Base-by-base conservation (phyloP, 768 basidiomycete species). In the Panaeolus cyanescens region DNA sequence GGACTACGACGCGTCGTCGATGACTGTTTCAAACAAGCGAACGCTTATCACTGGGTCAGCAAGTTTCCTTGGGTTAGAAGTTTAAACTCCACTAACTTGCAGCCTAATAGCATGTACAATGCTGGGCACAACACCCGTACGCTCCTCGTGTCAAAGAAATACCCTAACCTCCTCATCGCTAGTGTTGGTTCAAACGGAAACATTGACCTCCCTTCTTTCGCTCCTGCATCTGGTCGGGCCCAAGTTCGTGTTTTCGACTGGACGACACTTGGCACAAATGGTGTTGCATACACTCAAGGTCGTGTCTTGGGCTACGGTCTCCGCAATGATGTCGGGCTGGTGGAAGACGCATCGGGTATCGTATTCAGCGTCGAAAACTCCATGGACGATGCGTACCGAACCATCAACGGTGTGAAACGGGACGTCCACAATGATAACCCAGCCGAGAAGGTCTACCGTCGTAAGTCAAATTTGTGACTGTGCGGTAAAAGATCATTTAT, bases 401-500 rank as follows among this genome's bases (percentile, higher is more conserved):
- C 60, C 32, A 54, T 63, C 22, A 61, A 64, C 32, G 62, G 63
- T 20, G 37, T 50, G 37, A 32, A 56, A 20, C 20, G 55, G 13
- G 65, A 66, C 45, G 61, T 66, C 6, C 65, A 66, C 56, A 56
- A 59, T 10, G 39, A 66, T 39, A 66, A 64, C 56, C 65, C 65
- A 15, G 65, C 56, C 4, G 65, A 66, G 59, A 59, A 62, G 37
- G 37, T 62, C 25, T 64, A 64, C 55, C 50, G 54, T 30, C 57
- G 65, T 64, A 60, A 8, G 65, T 39, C 6, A 3, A 17, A 15
- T 31, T 9, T 40, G 15, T 22, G 40, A 25, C 9, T 50, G 12
- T 50, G 12, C 25, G 12, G 22, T 20, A 3, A 28, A 13, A 36
- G 19, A n/a, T 45, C 39, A 40, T 22, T 20, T 12, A 32, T 25